These are phyloP conservation scores for Hirschfeldia incana DNA, from an alignment of 345 rosid species.

Conservation along the genomic window DNA sequence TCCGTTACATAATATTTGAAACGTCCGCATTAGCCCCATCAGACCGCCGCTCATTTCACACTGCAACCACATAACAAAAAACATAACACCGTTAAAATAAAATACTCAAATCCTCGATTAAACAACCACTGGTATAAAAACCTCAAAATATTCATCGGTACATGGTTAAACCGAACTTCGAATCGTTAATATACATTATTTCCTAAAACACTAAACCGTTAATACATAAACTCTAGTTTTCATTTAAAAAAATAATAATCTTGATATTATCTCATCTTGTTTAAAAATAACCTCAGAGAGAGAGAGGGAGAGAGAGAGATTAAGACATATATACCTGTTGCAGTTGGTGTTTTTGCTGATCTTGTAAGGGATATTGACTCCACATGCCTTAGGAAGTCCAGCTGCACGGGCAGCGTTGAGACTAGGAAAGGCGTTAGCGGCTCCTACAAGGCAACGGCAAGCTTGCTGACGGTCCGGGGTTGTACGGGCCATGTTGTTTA, in stretches of 20 bases:
- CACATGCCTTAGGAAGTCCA: conserved; percentile 26
- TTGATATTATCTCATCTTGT: not conserved
- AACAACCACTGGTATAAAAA: not conserved
- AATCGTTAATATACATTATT: not conserved
- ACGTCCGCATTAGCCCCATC: conserved; percentile 25
- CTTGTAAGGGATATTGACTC: conserved; percentile 27
- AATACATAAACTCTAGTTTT: not conserved
- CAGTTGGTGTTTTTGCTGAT: conserved; percentile 40
- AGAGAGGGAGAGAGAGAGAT: not conserved
- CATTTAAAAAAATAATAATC: not conserved
- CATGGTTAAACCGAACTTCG: not conserved
- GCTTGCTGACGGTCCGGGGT: conserved; percentile 38
- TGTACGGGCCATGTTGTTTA: conserved; percentile 25
- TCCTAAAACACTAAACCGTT: not conserved
- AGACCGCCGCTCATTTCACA: conserved; percentile 19
- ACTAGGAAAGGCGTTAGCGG: not conserved
- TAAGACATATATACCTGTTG: conserved; percentile 30
- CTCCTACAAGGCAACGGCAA: conserved; percentile 32
- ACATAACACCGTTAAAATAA: conserved; percentile 10
- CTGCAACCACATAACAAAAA: conserved; percentile 22
- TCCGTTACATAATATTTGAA: conserved; percentile 10
- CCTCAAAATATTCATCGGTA: not conserved
- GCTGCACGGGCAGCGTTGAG: conserved; percentile 19
- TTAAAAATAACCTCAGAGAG: not conserved
- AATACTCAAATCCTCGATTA: not conserved